Conservation (phyloP, 225 moss, liverwort and hornwort genomes). For the Ulota crispa region DNA sequence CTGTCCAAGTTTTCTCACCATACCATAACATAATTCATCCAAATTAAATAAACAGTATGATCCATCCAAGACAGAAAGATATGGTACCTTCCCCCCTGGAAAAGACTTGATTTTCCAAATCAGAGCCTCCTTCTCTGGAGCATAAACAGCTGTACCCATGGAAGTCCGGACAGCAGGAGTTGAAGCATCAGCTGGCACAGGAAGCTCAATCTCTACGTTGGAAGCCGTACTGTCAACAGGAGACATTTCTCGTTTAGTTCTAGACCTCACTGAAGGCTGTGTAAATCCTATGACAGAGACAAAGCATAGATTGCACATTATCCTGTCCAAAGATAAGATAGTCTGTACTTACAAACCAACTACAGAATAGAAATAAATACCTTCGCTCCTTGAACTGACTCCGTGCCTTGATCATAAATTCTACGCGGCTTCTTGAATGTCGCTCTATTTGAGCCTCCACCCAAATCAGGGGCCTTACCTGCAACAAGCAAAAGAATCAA, state of each 20-base stretch:
- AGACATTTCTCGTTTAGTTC: conserved; percentile 16
- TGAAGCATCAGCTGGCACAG: conserved; percentile 95
- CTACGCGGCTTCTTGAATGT: conserved; percentile 98
- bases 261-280: conserved; percentile 7
- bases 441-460: conserved; percentile 99
- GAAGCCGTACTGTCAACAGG: conserved; percentile 78
- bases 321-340: conserved; percentile 7
- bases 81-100: conserved; percentile 89
- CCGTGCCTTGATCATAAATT: conserved; percentile 96
- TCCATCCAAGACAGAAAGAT: neutral
- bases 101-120: conserved; percentile 99
- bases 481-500: conserved; percentile 23
- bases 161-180: conserved; percentile 96
- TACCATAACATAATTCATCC: neutral
- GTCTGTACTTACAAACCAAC: neutral
- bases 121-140: conserved; percentile 92
- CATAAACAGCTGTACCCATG: conserved; percentile 89
- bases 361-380: conserved; percentile 31
- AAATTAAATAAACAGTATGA: neutral
- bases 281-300: neutral
- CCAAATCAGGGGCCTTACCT: conserved; percentile 97
- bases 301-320: conserved; percentile 17
- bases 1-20: neutral
- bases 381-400: conserved; percentile 99
- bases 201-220: conserved; percentile 97